These are phyloP conservation scores for Penicillium salamii DNA, from an alignment of 495 filamentous ascomycete genomes.

Conservation along the genomic window DNA sequence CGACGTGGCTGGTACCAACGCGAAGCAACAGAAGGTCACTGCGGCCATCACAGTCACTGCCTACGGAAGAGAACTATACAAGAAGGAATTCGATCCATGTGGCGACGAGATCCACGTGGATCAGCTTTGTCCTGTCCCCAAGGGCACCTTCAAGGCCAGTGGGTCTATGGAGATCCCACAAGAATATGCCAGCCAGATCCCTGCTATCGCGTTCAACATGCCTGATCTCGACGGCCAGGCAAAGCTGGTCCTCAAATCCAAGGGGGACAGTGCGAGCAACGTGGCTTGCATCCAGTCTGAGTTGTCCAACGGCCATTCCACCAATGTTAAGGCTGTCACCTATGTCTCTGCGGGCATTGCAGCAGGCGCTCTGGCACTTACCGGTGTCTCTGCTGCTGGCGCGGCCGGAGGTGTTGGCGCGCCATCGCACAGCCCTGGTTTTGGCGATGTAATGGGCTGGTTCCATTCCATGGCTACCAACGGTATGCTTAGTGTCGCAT, in stretches of 20 bases:
- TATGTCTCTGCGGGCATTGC: conserved; percentile 85
- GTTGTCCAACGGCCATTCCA: conserved; percentile 84
- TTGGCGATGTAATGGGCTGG: conserved; percentile 81
- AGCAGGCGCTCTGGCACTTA: conserved; percentile 75
- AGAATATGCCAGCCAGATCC: conserved; percentile 70
- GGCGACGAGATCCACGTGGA: conserved; percentile 58
- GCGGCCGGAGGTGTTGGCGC: conserved; percentile 63
- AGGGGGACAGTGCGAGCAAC: conserved; percentile 53
- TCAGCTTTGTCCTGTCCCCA: conserved; percentile 81
- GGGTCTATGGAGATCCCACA: conserved; percentile 68
- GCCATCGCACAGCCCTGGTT: conserved; percentile 73
- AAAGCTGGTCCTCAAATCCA: conserved; percentile 67
- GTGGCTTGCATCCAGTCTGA: conserved; percentile 82
- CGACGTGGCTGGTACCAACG: conserved; percentile 78
- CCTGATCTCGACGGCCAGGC: conserved; percentile 89
- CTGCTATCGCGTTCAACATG: conserved; percentile 84
- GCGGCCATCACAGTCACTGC: conserved; percentile 77
- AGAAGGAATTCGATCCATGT: conserved; percentile 81
- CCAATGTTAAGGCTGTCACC: conserved; percentile 68
- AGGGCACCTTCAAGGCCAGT: conserved; percentile 67
- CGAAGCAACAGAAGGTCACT: conserved; percentile 73
- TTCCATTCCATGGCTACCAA: conserved; percentile 94
- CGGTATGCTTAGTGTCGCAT: conserved; percentile 89
- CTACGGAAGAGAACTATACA: conserved; percentile 82
- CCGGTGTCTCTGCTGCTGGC: conserved; percentile 67